phyloP scores from a whole-genome alignment of 192 early-diverging fungal genomes.

The Chytriomyces hyalinus region DNA sequence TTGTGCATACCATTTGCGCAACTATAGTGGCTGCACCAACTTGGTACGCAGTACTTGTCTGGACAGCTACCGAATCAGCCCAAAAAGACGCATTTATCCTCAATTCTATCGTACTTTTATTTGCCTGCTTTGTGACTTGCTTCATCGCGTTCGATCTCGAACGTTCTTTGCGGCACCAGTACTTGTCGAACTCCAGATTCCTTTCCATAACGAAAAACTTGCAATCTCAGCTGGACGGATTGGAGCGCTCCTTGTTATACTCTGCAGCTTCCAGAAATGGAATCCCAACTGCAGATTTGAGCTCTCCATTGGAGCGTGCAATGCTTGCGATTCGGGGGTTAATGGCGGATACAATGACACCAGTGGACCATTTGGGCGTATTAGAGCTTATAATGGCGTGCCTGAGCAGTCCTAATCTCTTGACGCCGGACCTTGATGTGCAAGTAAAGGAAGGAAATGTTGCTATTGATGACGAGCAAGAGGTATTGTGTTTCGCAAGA shows the following conservation, averaged over 20 bases:
- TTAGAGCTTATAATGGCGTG: constrained; percentile 56
- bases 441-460: constrained; percentile 58
- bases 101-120: constrained; percentile 40
- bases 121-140: constrained; percentile 48
- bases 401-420: constrained; percentile 52
- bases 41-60: constrained; percentile 49
- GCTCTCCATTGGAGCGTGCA: constrained; percentile 62
- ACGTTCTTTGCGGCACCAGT: constrained; percentile 52
- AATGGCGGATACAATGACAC: constrained; percentile 45
- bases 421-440: constrained; percentile 60
- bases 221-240: constrained; percentile 52
- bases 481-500: constrained; percentile 35
- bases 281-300: constrained; percentile 49
- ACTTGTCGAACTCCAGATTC: constrained; percentile 53
- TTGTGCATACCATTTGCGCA: constrained; percentile 47
- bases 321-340: constrained; percentile 51
- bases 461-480: constrained; percentile 58
- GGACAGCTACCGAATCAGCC: constrained; percentile 13
- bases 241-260: constrained; percentile 40
- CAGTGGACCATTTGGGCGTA: constrained; percentile 45
- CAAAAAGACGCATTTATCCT: constrained; percentile 33
- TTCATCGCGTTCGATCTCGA: constrained; percentile 55
- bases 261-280: constrained; percentile 42
- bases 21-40: constrained; percentile 40
- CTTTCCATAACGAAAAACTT: constrained; percentile 53